Base-by-base conservation (phyloP, 768 basidiomycete species). In the Auriculariales sp. region DNA sequence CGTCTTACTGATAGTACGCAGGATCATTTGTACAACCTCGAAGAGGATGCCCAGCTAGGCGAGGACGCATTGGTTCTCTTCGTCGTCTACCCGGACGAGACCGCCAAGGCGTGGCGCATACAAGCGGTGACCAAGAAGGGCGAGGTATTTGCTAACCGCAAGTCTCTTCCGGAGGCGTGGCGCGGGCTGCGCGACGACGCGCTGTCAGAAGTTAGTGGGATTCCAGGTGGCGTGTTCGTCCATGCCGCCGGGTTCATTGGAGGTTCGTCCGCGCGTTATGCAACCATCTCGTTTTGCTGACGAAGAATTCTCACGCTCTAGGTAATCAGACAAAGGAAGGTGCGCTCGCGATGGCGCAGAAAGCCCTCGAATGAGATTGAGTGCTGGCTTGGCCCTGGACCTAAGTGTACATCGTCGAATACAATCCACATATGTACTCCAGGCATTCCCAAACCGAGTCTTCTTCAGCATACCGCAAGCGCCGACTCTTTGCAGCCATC, bases 221-320 rank as follows among this genome's bases (percentile, higher is more conserved):
- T 97, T 52, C 74, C 78, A 0, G 90, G 82, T 1, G 75, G 93
- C 47, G 78, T 95, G 49, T 99, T 99, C 59, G 80, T 93, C 24
- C 95, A 99, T 66, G 90, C 93, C 1, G 85, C 83, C 52, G 95
- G 95, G 6, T 99, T 99, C 64, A 98, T 92, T 59, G 95, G 95
- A 58, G 92, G 92, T 81, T 54, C 53, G 76, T 60, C 27, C 30
- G n/a, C n/a, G n/a, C n/a, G n/a, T n/a, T n/a, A n/a, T 28, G 50
- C 46, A 17, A 17, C 27, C 46, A 39, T 54, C 6, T 53, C 28
- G 32, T 54, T 46, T 27, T 31, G 31, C 28, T 32, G 27, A 42
- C 50, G 25, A 15, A 45, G 15, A 19, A 4, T 34, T 52, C 12
- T 9, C 28, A n/a, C 11, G 17, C n/a, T n/a, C n/a, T 54, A 90